Evolutionary conservation across 306 rosid species (phyloP), one percentile per base, ranked within the genome.

Genomic region (Sechiopsis laciniata): DNA sequence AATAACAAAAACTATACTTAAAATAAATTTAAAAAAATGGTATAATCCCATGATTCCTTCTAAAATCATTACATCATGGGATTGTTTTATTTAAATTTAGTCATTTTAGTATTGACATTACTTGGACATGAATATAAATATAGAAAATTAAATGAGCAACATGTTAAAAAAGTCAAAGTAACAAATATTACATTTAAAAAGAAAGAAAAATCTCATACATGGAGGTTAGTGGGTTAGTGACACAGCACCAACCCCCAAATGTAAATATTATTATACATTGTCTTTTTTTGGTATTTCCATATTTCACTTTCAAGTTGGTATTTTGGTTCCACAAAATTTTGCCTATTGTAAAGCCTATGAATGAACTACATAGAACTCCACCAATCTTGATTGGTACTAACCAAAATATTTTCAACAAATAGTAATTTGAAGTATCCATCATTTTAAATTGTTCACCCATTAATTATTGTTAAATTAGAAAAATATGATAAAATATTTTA

Each of bases 211-310:
- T 1, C 7, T 65, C 32, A 52, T 35, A 17, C 3, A 29, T 6
- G 7, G 1, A 19, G 72, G 72, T 42, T 66, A 20, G 54, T 66
- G 72, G 72, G 5, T 11, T 17, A 51, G 32, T 42, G 72, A 66
- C 54, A 42, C n/a, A 19, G 45, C 52, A 66, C 72, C 72, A 66
- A 66, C 72, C 72, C 72, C 72, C 54, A 9, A 65, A 40, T 9
- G n/a, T 66, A 40, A 4, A 35, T 60, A 62, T 60, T 14, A 10
- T n/a, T 12, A 29, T 7, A 19, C 4, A 51, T 51, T 51, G 37
- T 26, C 37, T 32, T 32, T 2, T n/a, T n/a, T n/a, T 32, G 5
- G 37, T 32, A 32, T 32, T 32, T 32, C 37, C 37, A 32, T 32
- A 32, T 32, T 32, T 32, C 37, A 32, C 37, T 32, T 32, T 32